Percentiles rank a stretch among this genome's conserved stretches.
Conservation (phyloP, 768 basidiomycete genomes). For the Suillus paluster region DNA sequence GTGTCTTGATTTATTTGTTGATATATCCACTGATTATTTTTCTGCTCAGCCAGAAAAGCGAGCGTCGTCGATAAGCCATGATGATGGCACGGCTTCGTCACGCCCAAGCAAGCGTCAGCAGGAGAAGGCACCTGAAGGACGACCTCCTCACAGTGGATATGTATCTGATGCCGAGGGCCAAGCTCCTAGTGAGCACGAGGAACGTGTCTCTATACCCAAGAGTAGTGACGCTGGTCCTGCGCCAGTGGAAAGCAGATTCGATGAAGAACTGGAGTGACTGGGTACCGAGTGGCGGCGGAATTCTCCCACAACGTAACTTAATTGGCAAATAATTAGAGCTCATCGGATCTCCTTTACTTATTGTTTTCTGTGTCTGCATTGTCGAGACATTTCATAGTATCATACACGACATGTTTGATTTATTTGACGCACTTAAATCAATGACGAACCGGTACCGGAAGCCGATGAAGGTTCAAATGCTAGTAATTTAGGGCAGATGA, state of each 20-base stretch:
- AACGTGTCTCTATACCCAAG: constrained; percentile 5
- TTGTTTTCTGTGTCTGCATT: background rate
- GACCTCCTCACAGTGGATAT: constrained; percentile 36
- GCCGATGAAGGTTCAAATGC: background rate
- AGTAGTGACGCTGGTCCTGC: constrained; percentile 32
- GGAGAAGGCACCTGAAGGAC: constrained; percentile 76
- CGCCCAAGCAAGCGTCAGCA: constrained; percentile 62
- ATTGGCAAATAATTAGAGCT: background rate
- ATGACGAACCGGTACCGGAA: background rate
- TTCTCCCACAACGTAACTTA: background rate
- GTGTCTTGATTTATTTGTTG: constrained; percentile 27
- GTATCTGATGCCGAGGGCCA: constrained; percentile 13
- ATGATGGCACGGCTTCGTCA: constrained; percentile 32
- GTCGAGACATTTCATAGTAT: too few species aligned
- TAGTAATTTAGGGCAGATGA: too few species aligned
- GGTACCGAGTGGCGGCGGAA: background rate
- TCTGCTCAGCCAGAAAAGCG: constrained; percentile 51
- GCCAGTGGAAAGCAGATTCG: constrained; percentile 37
- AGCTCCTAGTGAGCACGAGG: constrained; percentile 16
- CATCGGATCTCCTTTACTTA: background rate
- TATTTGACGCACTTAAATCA: background rate
- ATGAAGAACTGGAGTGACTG: constrained; percentile 21
- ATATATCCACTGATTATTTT: constrained; percentile 15
- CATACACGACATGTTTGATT: background rate
- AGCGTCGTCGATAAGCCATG: constrained; percentile 11